Evolutionary conservation across 1,284 basidiomycete genomes (phyloP).

Genomic region (Singerocomus inundabilis): DNA sequence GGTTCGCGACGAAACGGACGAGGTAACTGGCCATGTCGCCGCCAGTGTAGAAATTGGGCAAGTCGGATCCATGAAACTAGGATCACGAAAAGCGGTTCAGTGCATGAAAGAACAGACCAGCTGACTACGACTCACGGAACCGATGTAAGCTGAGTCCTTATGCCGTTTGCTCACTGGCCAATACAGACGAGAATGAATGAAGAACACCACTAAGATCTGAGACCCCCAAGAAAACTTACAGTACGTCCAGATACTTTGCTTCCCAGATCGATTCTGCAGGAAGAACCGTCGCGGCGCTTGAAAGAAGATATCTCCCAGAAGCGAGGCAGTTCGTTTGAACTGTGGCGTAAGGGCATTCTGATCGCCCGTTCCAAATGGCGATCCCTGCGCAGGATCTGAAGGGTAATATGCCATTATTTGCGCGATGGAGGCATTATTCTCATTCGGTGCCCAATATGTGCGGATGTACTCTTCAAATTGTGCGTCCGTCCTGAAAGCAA

Average conservation of each 20-base stretch:
- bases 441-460: constrained; percentile 34
- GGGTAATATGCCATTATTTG: constrained; percentile 42
- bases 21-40: constrained; percentile 42
- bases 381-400: constrained; percentile 43
- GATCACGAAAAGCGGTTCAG: neutral
- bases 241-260: constrained; percentile 50
- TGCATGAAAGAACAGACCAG: neutral
- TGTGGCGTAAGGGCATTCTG: constrained; percentile 47
- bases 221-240: constrained; percentile 25
- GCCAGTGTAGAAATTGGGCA: constrained; percentile 38
- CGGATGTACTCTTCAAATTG: constrained; percentile 39
- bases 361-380: constrained; percentile 49
- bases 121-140: constrained; percentile 26
- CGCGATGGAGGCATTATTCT: constrained; percentile 30
- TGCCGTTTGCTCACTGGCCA: constrained; percentile 39
- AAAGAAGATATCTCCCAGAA: constrained; percentile 54
- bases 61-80: constrained; percentile 40
- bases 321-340: constrained; percentile 52
- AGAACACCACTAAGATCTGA: neutral
- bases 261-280: constrained; percentile 39
- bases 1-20: constrained; percentile 42
- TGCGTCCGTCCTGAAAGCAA: constrained; percentile 33
- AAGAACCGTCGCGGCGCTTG: constrained; percentile 55
- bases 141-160: constrained; percentile 42
- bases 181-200: neutral